These are phyloP conservation scores for Sordariomycetes sp. DNA, from an alignment of 2,329 filamentous ascomycete genomes.

Conservation along the genomic window DNA sequence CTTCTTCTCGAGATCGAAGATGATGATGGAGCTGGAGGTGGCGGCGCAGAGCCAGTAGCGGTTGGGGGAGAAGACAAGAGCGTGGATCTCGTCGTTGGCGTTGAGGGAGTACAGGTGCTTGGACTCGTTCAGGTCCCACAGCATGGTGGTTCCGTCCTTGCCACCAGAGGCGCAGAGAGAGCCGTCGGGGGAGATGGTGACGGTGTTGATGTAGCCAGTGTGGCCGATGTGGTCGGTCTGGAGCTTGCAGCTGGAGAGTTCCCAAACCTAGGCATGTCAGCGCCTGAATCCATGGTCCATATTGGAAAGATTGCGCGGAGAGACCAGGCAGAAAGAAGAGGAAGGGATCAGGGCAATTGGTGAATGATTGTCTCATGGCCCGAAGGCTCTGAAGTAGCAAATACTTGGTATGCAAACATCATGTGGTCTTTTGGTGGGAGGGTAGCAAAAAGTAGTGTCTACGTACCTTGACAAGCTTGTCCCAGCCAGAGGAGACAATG, in stretches of 20 bases:
- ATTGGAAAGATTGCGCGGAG: background rate
- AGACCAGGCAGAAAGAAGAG: slow-evolving; percentile 4
- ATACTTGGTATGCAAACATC: slow-evolving; percentile 98
- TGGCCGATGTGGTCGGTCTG: slow-evolving; percentile 99
- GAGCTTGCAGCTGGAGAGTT: slow-evolving; percentile 97
- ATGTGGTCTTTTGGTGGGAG: slow-evolving; percentile 35
- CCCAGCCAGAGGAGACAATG: slow-evolving; percentile 97
- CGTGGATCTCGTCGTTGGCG: slow-evolving; percentile 99
- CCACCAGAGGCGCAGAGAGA: slow-evolving; percentile 98
- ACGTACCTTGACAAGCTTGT: slow-evolving; percentile 99
- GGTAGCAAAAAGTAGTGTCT: background rate
- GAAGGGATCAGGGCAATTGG: slow-evolving; percentile 71
- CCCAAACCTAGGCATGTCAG: slow-evolving; percentile 73
- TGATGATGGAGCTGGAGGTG: slow-evolving; percentile 96
- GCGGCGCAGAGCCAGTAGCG: slow-evolving; percentile 99
- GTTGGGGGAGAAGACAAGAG: slow-evolving; percentile 99
- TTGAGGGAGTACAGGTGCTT: slow-evolving; percentile 99
- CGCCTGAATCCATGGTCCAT: background rate
- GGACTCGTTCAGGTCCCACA: slow-evolving; percentile 99
- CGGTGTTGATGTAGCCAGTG: slow-evolving; percentile 99
- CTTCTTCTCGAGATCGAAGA: slow-evolving; percentile 99
- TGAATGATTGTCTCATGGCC: slow-evolving; percentile 96
- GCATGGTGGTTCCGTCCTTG: slow-evolving; percentile 99
- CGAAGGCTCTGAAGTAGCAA: slow-evolving; percentile 99
- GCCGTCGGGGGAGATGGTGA: slow-evolving; percentile 99